Evolutionary conservation across 768 basidiomycete species (phyloP), one percentile per base, ranked within the genome.

Genomic region (Termitomyces sp.): DNA sequence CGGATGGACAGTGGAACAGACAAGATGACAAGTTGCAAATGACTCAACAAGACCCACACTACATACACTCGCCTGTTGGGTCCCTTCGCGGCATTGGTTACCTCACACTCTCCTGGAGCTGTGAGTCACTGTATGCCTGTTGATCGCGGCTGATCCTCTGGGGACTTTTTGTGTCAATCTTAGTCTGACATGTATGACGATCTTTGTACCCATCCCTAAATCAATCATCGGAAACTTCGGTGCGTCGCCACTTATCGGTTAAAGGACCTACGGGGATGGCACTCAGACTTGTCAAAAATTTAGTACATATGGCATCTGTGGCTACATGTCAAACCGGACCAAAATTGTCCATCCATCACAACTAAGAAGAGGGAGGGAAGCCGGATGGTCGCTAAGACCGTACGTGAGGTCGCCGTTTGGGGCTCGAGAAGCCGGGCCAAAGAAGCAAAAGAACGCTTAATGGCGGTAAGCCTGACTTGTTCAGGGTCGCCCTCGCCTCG

Each of bases 381-480:
- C 3, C 17, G 6, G 7, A n/a, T 55, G 5, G 53, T 55, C 53
- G 48, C 48, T 49, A 49, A 49, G 48, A 32, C 53, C 15, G 55
- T 42, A 40, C 54, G 56, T 25, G 42, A 37, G 31, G 40, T 29
- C 29, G 47, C 60, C 56, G 49, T 57, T 17, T 47, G 60, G 60
- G 56, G 60, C 43, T 57, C 11, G 56, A 57, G 60, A 61, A 61
- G 60, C 49, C 49, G 15, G 2, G 17, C 32, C 40, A 29, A 49
- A 46, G 54, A 53, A 60, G 46, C 47, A 43, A 38, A 6, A 25
- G 59, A 60, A 55, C 25, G 56, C 48, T 56, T n/a, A 14, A 60
- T 60, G 53, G 60, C 37, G 46, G 53, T 60, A 47, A 60, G 32
- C 29, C 37, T 40, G 57, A 42, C 38, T 37, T 6, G 60, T 38